Conservation (phyloP, 768 basidiomycete genomes). For the Phlegmacium glaucopus region DNA sequence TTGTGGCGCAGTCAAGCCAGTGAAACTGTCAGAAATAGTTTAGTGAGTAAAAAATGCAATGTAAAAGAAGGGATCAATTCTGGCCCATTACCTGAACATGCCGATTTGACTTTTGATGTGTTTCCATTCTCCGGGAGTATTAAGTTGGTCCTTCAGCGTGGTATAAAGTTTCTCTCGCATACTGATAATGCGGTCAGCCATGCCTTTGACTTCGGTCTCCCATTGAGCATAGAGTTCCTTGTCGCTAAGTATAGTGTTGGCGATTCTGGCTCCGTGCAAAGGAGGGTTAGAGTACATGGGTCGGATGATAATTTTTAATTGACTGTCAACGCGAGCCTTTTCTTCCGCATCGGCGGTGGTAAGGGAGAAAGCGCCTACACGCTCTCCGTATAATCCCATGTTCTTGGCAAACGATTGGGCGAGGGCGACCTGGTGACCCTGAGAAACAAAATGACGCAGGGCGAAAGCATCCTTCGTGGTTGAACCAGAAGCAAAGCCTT, state of each 20-base stretch:
- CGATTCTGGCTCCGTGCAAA: constrained; percentile 83
- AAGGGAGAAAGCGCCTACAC: constrained; percentile 95
- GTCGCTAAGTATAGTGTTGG: constrained; percentile 77
- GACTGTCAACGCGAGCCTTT: constrained; percentile 86
- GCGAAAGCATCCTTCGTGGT: constrained; percentile 92
- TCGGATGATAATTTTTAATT: constrained; percentile 92
- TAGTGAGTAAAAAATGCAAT: background rate
- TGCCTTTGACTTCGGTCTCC: constrained; percentile 89
- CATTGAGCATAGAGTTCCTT: constrained; percentile 78
- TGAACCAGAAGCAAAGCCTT: constrained; percentile 96
- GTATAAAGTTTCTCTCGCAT: constrained; percentile 87
- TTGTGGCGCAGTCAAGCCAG: constrained; percentile 76
- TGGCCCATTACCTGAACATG: constrained; percentile 81
- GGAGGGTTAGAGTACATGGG: constrained; percentile 99
- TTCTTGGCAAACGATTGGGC: constrained; percentile 99
- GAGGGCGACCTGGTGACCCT: constrained; percentile 88
- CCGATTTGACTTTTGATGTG: constrained; percentile 96
- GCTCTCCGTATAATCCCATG: constrained; percentile 98
- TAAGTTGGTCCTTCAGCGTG: constrained; percentile 67
- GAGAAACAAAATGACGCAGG: constrained; percentile 86
- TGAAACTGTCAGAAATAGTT: constrained; percentile 54
- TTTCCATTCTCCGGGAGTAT: constrained; percentile 93
- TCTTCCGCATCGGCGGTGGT: constrained; percentile 66
- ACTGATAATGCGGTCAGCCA: constrained; percentile 93
- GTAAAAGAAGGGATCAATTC: background rate